Evolutionary conservation across 2,329 filamentous ascomycete genomes (phyloP), one percentile per base, ranked within the genome.

Genomic region (Fusarium tuaranense): DNA sequence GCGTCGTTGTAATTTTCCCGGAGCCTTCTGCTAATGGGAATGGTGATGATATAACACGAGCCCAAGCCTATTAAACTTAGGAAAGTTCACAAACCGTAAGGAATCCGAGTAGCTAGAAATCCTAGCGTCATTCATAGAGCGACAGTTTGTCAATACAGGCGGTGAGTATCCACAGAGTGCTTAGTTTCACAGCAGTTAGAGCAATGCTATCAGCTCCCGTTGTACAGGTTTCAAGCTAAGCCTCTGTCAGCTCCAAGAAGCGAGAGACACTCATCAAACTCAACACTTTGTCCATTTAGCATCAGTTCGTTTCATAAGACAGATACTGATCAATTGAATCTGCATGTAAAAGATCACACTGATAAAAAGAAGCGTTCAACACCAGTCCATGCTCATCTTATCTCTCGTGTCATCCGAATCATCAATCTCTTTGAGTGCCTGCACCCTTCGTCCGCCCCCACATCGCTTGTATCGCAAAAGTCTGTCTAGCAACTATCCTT

Each of bases 401-500:
- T 22, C n/a, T n/a, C 7, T 22, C 13, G 16, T 36, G 30, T n/a
- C n/a, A 7, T 36, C 18, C 20, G 16, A 16, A 20, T 36, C 53
- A 3, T 22, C 20, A 18, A 38, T 59, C n/a, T 39, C 13, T 1
- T 44, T 2, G 7, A 61, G 25, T 34, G n/a, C n/a, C 25, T 4
- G 58, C 39, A 34, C 58, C 9, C 38, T 27, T 60, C 16, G 8
- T 7, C 16, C 22, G 7, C 55, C 18, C 5, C 8, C 34, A 10
- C n/a, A 36, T 22, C 7, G 1, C 34, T 7, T 58, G 20, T 13
- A 22, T 32, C n/a, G 5, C 8, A 27, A 58, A 8, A 9, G 12
- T n/a, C 2, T 13, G 20, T 57, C 10, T 64, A 69, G 46, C 67
- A 69, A 14, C 36, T 59, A 8, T 69, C 67, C 4, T 57, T 30